phyloP scores from a whole-genome alignment of 495 filamentous ascomycete species.

The Amorphotheca resinae region DNA sequence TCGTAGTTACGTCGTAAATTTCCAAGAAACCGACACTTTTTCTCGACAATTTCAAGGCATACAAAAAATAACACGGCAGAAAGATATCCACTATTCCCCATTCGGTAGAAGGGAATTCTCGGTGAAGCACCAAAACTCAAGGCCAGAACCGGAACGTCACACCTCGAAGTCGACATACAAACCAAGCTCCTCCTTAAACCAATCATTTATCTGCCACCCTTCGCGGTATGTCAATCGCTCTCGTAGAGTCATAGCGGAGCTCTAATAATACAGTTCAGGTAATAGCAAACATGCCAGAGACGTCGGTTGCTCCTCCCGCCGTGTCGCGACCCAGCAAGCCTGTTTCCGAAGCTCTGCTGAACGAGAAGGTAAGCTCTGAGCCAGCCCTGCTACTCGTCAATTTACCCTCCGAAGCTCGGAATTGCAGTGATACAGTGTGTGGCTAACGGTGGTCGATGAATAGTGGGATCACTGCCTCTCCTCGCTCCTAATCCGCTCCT shows the following conservation, averaged over 20 bases:
- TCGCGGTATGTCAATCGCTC: constrained; percentile 18
- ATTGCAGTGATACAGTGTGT: background rate
- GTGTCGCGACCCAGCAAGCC: constrained; percentile 50
- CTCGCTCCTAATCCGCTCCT: constrained; percentile 87
- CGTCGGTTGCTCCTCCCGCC: constrained; percentile 28
- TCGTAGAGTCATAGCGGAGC: background rate
- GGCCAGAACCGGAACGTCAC: constrained; percentile 6
- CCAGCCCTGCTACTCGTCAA: background rate
- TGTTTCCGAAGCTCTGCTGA: constrained; percentile 85
- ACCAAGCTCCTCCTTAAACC: constrained; percentile 3
- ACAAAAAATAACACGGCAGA: constrained; percentile 9
- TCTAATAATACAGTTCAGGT: background rate
- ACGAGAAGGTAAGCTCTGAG: constrained; percentile 69
- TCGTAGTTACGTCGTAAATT: background rate
- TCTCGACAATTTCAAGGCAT: background rate
- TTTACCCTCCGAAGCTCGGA: background rate
- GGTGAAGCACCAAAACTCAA: too few relatives aligned
- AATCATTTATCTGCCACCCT: constrained; percentile 1
- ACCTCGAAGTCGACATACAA: constrained; percentile 1
- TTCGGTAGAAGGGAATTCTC: background rate
- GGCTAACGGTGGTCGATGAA: background rate
- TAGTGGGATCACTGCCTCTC: constrained; percentile 98
- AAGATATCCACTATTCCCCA: background rate
- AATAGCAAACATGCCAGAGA: constrained; percentile 15
- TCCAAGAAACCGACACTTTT: background rate